Base-by-base conservation (phyloP, 192 early-diverging fungal genomes). In the Diversispora eburnea region DNA sequence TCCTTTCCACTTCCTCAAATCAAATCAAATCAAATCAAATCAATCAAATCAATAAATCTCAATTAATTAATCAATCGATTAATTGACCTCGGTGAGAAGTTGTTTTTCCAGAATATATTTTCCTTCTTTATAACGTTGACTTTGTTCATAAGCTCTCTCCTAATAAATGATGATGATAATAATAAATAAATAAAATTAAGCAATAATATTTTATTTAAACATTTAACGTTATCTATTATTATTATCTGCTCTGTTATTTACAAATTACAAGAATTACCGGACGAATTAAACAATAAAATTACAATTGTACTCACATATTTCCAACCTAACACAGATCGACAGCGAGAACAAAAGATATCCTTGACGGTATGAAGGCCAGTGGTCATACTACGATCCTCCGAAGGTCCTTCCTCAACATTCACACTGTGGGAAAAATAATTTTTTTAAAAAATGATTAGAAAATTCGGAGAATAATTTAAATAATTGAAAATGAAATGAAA, bases 91-190 rank as follows among this genome's bases (percentile, higher is more conserved):
- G 22, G 55, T 56, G 43, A 91, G 77, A 33, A 88, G 77, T 2
- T 80, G 80, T 66, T 87, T 84, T 73, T 92, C 91, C 56, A 91
- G 74, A 68, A 91, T 90, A 78, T 84, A 92, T 62, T 83, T 86
- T n/a, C 91, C 91, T 71, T 92, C 90, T 77, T 93, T 92, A 81
- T 91, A 93, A 57, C 81, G 86, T 74, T 92, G 84, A 3, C 71
- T 64, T 17, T 81, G 79, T 70, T 90, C 91, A 73, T 83, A 88
- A 9, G 90, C 89, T 42, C 83, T 83, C 33, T 82, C 79, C 83
- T 86, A 55, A 25, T 17, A 22, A 60, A 60, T 33, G 25, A 33
- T 33, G 25, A 33, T 33, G 2, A 33, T 33, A 33, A 33, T 33
- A 33, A 33, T 33, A 33, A 33, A 33, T 33, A 33, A 33, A 33